Conservation (phyloP, 306 rosid genomes). For the Vachellia pachyceras region DNA sequence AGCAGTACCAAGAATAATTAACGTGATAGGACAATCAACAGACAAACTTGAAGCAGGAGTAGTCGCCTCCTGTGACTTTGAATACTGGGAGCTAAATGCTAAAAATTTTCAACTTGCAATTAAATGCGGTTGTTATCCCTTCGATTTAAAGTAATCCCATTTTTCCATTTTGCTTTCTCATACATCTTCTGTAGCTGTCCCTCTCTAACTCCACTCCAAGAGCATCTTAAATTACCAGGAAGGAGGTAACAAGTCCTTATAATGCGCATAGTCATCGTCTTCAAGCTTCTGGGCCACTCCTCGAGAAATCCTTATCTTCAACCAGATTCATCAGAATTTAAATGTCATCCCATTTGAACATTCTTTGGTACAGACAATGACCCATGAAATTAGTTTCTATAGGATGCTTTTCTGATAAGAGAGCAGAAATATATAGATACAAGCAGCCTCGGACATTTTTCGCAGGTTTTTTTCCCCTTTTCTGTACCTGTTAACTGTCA, state of each 20-base stretch:
- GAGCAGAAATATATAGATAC: not conserved
- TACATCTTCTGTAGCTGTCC: slow-evolving; percentile 45
- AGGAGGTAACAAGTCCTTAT: slow-evolving; percentile 70
- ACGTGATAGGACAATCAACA: slow-evolving; percentile 13
- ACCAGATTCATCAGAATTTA: slow-evolving; percentile 32
- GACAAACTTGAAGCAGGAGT: slow-evolving; percentile 42
- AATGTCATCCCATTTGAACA: slow-evolving; percentile 38
- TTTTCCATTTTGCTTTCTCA: not conserved
- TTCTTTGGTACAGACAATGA: slow-evolving; percentile 24
- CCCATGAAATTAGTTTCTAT: not conserved
- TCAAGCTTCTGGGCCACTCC: slow-evolving; percentile 38
- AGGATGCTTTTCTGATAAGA: slow-evolving; percentile 1
- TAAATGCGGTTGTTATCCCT: slow-evolving; percentile 52
- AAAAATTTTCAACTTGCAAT: slow-evolving; percentile 11
- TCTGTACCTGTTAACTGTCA: slow-evolving; percentile 73
- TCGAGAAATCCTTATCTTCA: slow-evolving; percentile 18
- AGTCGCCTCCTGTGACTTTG: slow-evolving; percentile 44
- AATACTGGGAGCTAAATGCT: slow-evolving; percentile 33
- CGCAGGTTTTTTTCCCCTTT: slow-evolving; percentile 24
- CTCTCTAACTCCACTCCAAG: slow-evolving; percentile 83
- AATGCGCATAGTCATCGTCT: slow-evolving; percentile 53
- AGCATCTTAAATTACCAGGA: slow-evolving; percentile 65
- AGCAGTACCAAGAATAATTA: slow-evolving; percentile 1
- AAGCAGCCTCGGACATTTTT: slow-evolving; percentile 10
- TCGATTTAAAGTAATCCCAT: slow-evolving; percentile 57